Conservation (phyloP, 805 yeast genomes). For the Yamadazyma sp. region DNA sequence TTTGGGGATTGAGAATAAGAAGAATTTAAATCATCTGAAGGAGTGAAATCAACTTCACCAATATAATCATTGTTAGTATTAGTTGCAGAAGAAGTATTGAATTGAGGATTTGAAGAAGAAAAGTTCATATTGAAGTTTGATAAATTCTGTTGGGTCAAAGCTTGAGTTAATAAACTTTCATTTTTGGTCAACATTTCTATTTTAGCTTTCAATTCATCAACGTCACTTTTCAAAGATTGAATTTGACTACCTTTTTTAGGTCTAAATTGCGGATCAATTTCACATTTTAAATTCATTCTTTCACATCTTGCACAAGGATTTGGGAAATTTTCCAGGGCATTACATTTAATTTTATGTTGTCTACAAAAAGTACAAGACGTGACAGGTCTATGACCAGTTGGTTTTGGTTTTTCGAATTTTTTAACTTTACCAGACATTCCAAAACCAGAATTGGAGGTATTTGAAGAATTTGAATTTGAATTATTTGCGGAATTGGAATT, state of each 20-base stretch:
- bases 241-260: conserved; percentile 92
- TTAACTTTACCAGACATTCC: no score
- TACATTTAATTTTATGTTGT: conserved; percentile 91
- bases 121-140: conserved; percentile 6
- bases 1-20: conserved; percentile 5
- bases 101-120: neutral
- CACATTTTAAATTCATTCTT: conserved; percentile 75
- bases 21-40: conserved; percentile 5
- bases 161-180: conserved; percentile 66
- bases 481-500: neutral
- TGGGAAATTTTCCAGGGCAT: conserved; percentile 82
- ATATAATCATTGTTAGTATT: conserved; percentile 1
- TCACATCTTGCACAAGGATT: conserved; percentile 80
- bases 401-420: conserved; percentile 9
- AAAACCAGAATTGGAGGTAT: no score
- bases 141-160: conserved; percentile 44
- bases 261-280: conserved; percentile 85
- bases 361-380: conserved; percentile 93
- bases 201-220: conserved; percentile 72
- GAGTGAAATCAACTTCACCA: conserved; percentile 7
- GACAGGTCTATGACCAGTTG: conserved; percentile 69
- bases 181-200: conserved; percentile 62
- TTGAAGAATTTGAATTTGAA: no score
- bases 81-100: neutral
- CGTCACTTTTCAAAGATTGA: conserved; percentile 78